A percentile compares a stretch with the other conserved stretches of the same genome.
Conservation (phyloP, 1,139 yeast genomes). For the Sugiyamaella neomexicana region DNA sequence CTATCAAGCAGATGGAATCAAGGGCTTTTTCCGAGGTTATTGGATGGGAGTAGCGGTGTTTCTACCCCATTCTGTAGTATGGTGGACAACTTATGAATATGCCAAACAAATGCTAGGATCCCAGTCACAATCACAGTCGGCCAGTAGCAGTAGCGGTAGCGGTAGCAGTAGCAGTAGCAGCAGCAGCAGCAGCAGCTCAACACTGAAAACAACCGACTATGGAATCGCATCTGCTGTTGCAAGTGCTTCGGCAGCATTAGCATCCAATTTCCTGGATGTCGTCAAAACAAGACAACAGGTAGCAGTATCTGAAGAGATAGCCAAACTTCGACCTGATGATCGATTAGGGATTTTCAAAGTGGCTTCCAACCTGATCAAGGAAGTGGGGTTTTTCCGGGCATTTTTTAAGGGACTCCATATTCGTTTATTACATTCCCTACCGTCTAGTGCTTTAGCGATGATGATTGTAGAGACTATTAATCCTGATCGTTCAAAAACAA, state of each 20-base stretch:
- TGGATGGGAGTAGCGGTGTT: conserved; percentile 47
- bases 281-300: conserved; percentile 48
- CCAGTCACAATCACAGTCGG: conserved; percentile 5
- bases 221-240: conserved; percentile 44
- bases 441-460: conserved; percentile 45
- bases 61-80: conserved; percentile 44
- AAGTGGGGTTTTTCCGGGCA: conserved; percentile 43
- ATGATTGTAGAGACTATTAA: conserved; percentile 44
- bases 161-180: too few relatives aligned
- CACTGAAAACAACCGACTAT: conserved; percentile 34
- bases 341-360: conserved; percentile 39
- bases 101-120: conserved; percentile 27
- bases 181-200: too few relatives aligned
- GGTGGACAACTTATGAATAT: conserved; percentile 42
- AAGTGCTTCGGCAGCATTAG: conserved; percentile 42
- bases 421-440: conserved; percentile 43
- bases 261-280: conserved; percentile 46
- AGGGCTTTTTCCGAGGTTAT: conserved; percentile 48
- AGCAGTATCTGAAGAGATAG: conserved; percentile 44
- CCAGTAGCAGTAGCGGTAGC: too few relatives aligned
- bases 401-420: conserved; percentile 43
- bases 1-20: conserved; percentile 40
- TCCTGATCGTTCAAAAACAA: conserved; percentile 35
- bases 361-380: conserved; percentile 41
- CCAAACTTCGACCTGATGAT: conserved; percentile 44